Base-by-base conservation (phyloP, 306 rosid genomes). In the Fagus crenata region DNA sequence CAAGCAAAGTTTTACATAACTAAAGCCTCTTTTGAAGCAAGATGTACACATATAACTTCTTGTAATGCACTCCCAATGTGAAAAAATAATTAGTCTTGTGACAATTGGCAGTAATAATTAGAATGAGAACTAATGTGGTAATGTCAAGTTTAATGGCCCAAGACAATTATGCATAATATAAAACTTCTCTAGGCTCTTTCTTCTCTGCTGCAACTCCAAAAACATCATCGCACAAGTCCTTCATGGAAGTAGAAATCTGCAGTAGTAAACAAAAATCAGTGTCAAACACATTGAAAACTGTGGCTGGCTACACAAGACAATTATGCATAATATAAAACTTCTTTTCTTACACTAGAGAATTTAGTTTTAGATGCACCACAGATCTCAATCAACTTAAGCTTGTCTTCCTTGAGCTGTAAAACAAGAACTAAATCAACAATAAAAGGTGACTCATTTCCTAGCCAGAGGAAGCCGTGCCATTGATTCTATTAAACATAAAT, bases 361-460 rank as follows among this genome's bases (percentile, higher is more conserved):
- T 94, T 97, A 14, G 93, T 75, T 84, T 94, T 97, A 76, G 93
- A 90, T 43, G 97, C 86, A 54, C 97, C 97, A 77, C 93, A 88
- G n/a, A 88, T 89, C 79, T 94, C 98, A 76, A 91, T 92, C 56
- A 95, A 77, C 84, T 89, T 92, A 53, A 89, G 40, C 84, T 92
- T 95, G 85, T 92, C 99, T 15, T 89, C 90, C 79, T 87, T 95
- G 7, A 95, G 85, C 99, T 95, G 88, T 75, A 84, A 73, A 81
- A 83, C 43, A 72, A 67, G 49, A 32, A 22, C 0, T 22, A 42
- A 42, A 14, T 49, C 37, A 14, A 11, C 8, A 8, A 15, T 9
- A 3, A 41, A 14, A 33, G 68, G 35, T 6, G 1, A 12, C 43
- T 55, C 28, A 41, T 41, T 43, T 49, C 68, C 58, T 0, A 18